These are phyloP conservation scores for Elaeis oleifera DNA, from an alignment of 202 grass and related monocot species.

Conservation along the genomic window DNA sequence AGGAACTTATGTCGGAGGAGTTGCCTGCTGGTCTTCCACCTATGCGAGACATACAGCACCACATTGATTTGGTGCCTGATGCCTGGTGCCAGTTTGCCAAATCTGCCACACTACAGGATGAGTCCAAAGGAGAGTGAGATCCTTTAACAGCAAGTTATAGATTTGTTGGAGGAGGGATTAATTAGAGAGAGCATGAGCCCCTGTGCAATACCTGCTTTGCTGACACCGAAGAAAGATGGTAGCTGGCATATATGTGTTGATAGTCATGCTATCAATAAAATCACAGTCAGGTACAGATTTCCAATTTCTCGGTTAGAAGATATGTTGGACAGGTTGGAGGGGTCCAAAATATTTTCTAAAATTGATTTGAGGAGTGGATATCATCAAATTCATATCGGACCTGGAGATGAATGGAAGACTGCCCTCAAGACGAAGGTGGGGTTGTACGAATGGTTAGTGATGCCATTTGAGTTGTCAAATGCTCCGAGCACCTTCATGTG, in stretches of 20 bases:
- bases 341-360: neutral
- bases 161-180: too few species aligned
- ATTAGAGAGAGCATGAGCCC: too few species aligned
- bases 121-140: too few species aligned
- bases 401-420: neutral
- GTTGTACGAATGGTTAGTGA: neutral
- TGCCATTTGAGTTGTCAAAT: neutral
- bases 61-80: neutral
- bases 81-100: neutral
- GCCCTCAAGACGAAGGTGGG: neutral
- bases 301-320: neutral
- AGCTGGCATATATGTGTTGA: too few species aligned
- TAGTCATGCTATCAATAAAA: too few species aligned
- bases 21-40: neutral
- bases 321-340: neutral
- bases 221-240: too few species aligned
- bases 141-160: too few species aligned
- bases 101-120: neutral
- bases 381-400: too few species aligned
- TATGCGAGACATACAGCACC: neutral
- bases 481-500: neutral
- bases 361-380: too few species aligned
- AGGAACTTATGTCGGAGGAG: neutral
- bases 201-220: too few species aligned
- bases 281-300: neutral